Base-by-base conservation (phyloP, 163 green algal genomes). In the Scenedesmus sp. region DNA sequence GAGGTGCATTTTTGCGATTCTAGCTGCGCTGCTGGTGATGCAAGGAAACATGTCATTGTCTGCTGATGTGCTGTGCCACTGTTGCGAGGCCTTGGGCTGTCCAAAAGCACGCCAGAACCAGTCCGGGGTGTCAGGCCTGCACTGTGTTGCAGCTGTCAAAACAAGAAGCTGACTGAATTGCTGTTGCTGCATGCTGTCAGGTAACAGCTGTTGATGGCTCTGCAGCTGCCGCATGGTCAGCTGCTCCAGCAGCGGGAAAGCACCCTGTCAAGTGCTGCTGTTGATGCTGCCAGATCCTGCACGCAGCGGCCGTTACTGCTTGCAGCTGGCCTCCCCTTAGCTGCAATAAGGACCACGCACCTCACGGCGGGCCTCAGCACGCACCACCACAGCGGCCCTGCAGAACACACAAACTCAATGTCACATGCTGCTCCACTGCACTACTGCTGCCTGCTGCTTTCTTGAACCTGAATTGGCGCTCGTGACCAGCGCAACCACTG, bases 321-420 rank as follows among this genome's bases (percentile, higher is more conserved):
- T 62, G 34, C 12, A 87, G 12, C 12, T 64, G 56, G n/a, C 3
- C 15, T 73, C 16, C 55, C 79, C 7, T 18, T 18, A 16, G 18
- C 73, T 60, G 20, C n/a, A 46, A 13, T 2, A n/a, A 13, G n/a
- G 3, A 16, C 34, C 66, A 67, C 94, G 93, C 64, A 95, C 93
- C 90, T 92, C 94, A 89, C 94, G 95, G 93, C 95, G 95, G n/a
- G 94, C 94, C 88, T 97, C 94, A 66, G 93, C 95, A 15, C 93
- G 93, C 88, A 97, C 96, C 13, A 98, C 95, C 46, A 97, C 94
- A 59, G 94, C 90, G 84, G 88, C 66, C 93, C 96, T 97, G 93
- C 91, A 79, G 16, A 64, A 66, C 46, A 87, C 88, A 79, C 70
- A 66, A 66, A 60, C 10, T 15, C 66, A 4, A 13, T 46, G 79